Conservation (phyloP, 352 stramenopile genomes). For the Peronospora destructor region DNA sequence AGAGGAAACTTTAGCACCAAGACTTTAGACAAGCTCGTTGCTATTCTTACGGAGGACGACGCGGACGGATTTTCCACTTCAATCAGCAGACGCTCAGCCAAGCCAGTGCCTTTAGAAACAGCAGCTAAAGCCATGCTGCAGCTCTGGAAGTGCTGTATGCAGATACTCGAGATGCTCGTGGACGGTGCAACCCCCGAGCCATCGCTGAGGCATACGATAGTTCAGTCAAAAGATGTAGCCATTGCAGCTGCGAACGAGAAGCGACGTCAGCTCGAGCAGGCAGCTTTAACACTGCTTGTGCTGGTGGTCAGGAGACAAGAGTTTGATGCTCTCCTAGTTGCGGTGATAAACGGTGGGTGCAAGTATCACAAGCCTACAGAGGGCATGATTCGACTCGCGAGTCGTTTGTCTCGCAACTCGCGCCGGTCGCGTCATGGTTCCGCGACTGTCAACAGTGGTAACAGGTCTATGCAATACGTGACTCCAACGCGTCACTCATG, state of each 20-base stretch:
- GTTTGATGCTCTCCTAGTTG: constrained; percentile 53
- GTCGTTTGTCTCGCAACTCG: constrained; percentile 17
- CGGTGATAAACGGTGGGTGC: constrained; percentile 43
- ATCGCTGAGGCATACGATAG: constrained; percentile 27
- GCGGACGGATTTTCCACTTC: constrained; percentile 22
- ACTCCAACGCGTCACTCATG: constrained; percentile 3
- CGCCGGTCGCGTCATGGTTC: constrained; percentile 25
- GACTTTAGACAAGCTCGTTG: constrained; percentile 30
- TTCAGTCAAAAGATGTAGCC: constrained; percentile 16
- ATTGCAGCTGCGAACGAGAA: constrained; percentile 22
- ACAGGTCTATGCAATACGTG: constrained; percentile 3
- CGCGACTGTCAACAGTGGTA: constrained; percentile 6
- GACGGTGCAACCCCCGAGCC: constrained; percentile 22
- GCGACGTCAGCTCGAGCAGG: constrained; percentile 29
- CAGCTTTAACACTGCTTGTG: constrained; percentile 30
- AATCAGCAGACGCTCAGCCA: constrained; percentile 26
- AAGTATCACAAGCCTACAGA: constrained; percentile 36
- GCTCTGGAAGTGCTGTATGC: constrained; percentile 52
- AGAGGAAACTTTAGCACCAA: constrained; percentile 27
- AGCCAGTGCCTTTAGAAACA: constrained; percentile 30
- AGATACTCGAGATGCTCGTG: constrained; percentile 36
- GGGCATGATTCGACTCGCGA: constrained; percentile 17
- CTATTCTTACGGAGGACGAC: constrained; percentile 34
- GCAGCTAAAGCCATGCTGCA: constrained; percentile 39
- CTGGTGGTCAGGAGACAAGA: constrained; percentile 44